A percentile compares a stretch with the other conserved stretches of the same genome.
Conservation (phyloP, 768 basidiomycete genomes). For the Lactarius tabidus region DNA sequence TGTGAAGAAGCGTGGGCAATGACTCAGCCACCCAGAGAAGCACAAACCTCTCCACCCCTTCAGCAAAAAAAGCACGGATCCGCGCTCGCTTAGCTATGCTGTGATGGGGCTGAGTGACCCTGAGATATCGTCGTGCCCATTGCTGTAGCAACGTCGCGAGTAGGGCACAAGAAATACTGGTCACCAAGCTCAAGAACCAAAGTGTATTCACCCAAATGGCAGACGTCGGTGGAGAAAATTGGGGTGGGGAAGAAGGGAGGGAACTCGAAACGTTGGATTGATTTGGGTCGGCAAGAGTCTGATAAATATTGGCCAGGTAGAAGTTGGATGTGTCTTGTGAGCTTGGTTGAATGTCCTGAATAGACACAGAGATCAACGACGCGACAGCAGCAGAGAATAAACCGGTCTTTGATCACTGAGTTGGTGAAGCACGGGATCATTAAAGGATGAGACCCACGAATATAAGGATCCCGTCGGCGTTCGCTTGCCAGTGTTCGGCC, state of each 20-base stretch:
- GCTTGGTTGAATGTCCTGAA: neutral
- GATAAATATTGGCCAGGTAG: neutral
- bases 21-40: neutral
- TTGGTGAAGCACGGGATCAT: neutral
- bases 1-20: neutral
- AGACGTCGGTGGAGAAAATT: neutral
- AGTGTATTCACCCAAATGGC: slow-evolving; percentile 12
- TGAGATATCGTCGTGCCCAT: slow-evolving; percentile 8
- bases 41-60: neutral
- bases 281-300: neutral
- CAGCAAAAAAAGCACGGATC: neutral
- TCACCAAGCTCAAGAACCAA: slow-evolving; percentile 12
- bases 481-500: neutral
- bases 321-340: neutral
- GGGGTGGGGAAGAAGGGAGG: neutral
- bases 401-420: neutral
- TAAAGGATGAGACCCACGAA: neutral
- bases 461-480: neutral
- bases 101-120: neutral
- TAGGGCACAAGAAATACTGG: slow-evolving; percentile 2
- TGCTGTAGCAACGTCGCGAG: slow-evolving; percentile 10
- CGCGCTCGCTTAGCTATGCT: neutral
- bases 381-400: slow-evolving; percentile 1
- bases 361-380: neutral
- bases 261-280: neutral